Evolutionary conservation across 805 yeast genomes (phyloP).

Genomic region (Dipodascus geniculatus): DNA sequence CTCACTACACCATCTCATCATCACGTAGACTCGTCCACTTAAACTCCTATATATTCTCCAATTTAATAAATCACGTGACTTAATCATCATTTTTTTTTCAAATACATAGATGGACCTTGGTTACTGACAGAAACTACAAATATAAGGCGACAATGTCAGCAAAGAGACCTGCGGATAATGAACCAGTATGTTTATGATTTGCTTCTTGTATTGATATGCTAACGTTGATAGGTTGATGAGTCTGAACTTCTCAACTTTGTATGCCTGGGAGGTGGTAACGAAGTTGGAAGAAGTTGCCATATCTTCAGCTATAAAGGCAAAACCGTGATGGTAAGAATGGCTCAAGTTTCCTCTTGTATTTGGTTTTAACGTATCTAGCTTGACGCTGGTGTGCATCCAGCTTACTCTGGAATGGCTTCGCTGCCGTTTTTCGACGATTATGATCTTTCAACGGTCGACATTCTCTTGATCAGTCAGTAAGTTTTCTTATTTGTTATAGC

Average conservation of each 20-base stretch:
- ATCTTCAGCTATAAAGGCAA: conserved; percentile 85
- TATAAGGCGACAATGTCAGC: conserved; percentile 7
- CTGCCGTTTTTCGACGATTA: conserved; percentile 93
- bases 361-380: conserved; percentile 22
- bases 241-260: conserved; percentile 49
- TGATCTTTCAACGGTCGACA: conserved; percentile 78
- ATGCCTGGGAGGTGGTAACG: conserved; percentile 96
- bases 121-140: too few species aligned
- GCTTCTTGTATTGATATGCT: neutral
- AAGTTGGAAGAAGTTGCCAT: conserved; percentile 95
- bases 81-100: too few species aligned
- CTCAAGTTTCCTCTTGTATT: neutral
- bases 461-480: conserved; percentile 70
- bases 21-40: too few species aligned
- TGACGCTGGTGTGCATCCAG: conserved; percentile 98
- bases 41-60: too few species aligned
- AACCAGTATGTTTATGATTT: conserved; percentile 6
- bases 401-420: conserved; percentile 77
- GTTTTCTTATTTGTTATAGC: conserved; percentile 5
- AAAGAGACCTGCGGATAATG: conserved; percentile 7
- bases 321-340: conserved; percentile 56
- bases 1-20: too few species aligned
- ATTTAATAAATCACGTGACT: too few species aligned
- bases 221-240: conserved; percentile 16
- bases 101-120: too few species aligned